phyloP scores from a whole-genome alignment of 2,329 filamentous ascomycete species.

The Tolypocladium nubicola region DNA sequence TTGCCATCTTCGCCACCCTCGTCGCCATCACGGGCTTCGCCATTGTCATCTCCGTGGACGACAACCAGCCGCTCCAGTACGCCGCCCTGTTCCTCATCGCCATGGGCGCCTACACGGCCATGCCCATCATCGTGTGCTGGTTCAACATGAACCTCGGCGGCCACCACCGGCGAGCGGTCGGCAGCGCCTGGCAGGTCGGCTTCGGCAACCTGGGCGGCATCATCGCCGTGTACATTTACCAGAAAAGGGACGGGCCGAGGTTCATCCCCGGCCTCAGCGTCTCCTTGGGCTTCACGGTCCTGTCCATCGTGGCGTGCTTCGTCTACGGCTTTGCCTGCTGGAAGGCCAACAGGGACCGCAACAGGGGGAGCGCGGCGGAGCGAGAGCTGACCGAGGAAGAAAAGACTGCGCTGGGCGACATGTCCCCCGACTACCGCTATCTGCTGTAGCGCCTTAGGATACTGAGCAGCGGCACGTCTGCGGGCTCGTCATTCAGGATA shows the following conservation, averaged over 20 bases:
- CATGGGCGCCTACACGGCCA: slow-evolving; percentile 72
- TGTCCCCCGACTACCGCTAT: slow-evolving; percentile 51
- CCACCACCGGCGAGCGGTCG: slow-evolving; percentile 59
- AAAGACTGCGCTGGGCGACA: slow-evolving; percentile 49
- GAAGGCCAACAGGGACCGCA: slow-evolving; percentile 49
- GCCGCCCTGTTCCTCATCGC: slow-evolving; percentile 73
- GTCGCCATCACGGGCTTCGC: slow-evolving; percentile 65
- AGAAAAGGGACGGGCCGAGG: slow-evolving; percentile 53
- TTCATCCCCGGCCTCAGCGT: slow-evolving; percentile 70
- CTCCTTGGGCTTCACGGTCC: slow-evolving; percentile 59
- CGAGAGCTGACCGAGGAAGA: slow-evolving; percentile 46
- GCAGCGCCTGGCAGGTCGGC: slow-evolving; percentile 66
- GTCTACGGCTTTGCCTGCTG: slow-evolving; percentile 50
- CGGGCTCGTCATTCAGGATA: background rate
- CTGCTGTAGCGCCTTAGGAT: slow-evolving; percentile 26
- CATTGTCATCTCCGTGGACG: slow-evolving; percentile 62
- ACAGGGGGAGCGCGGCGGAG: slow-evolving; percentile 32
- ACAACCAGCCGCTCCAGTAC: slow-evolving; percentile 60
- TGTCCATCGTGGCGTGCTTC: slow-evolving; percentile 52
- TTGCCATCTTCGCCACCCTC: slow-evolving; percentile 57
- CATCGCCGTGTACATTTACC: slow-evolving; percentile 62
- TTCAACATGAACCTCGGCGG: slow-evolving; percentile 72
- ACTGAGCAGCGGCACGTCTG: background rate
- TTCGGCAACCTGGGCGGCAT: slow-evolving; percentile 76
- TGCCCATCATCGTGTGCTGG: slow-evolving; percentile 81